Percentiles rank a stretch among this genome's conserved stretches.
Conservation (phyloP, 306 rosid species). For the Sicyos baderoa region DNA sequence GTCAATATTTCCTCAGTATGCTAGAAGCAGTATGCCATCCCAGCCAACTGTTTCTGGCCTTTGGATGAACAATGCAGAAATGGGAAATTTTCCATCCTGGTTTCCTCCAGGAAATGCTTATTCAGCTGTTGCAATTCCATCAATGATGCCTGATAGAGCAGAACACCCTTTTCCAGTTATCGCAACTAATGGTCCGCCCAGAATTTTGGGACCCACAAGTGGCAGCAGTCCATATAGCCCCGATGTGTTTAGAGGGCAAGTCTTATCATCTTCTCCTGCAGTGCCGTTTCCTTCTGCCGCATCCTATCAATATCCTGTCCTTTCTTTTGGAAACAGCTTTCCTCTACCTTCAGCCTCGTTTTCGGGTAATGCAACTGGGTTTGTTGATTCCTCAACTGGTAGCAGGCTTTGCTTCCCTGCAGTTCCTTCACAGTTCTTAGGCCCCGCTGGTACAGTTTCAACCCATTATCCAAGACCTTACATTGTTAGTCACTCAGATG, state of each 20-base stretch:
- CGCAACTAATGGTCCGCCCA: constrained; percentile 48
- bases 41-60: constrained; percentile 42
- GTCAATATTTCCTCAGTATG: constrained; percentile 29
- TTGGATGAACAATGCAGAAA: constrained; percentile 41
- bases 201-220: constrained; percentile 41
- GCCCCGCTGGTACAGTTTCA: constrained; percentile 45
- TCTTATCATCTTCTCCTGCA: constrained; percentile 61
- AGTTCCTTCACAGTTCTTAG: constrained; percentile 46
- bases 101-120: constrained; percentile 54
- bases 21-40: constrained; percentile 36
- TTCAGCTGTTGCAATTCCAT: constrained; percentile 50
- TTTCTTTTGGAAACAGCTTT: constrained; percentile 51
- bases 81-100: constrained; percentile 54
- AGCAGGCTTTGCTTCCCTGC: constrained; percentile 53
- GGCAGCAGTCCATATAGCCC: constrained; percentile 44
- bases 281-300: constrained; percentile 39
- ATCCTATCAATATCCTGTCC: constrained; percentile 46
- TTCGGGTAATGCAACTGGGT: constrained; percentile 40
- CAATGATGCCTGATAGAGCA: constrained; percentile 49
- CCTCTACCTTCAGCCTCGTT: constrained; percentile 48
- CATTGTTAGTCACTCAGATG: constrained; percentile 42
- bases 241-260: constrained; percentile 46
- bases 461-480: constrained; percentile 52
- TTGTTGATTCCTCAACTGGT: constrained; percentile 48
- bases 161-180: constrained; percentile 51